Evolutionary conservation across 2,329 filamentous ascomycete genomes (phyloP).

Genomic region (Cladosporium sp.): DNA sequence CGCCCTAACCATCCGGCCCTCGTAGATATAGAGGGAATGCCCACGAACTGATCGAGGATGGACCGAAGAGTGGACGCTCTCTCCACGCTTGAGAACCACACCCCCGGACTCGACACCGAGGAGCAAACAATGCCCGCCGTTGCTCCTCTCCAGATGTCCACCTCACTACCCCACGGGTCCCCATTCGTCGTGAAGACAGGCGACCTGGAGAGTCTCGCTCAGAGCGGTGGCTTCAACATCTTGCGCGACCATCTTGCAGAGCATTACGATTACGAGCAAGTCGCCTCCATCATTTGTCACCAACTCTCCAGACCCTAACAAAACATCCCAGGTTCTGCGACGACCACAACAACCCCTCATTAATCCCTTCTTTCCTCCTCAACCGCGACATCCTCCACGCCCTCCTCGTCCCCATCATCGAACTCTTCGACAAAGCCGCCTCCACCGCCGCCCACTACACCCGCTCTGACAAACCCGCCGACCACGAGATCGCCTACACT

Average conservation of each 20-base stretch:
- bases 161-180: constrained; percentile 24
- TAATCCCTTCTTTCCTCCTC: constrained; percentile 29
- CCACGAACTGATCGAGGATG: constrained; percentile 9
- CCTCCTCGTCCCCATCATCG: constrained; percentile 51
- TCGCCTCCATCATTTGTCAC: constrained; percentile 3
- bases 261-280: constrained; percentile 34
- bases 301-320: constrained; percentile 40
- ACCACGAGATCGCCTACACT: constrained; percentile 52
- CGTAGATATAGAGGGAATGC: constrained; percentile 4
- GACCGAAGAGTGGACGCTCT: constrained; percentile 9
- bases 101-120: constrained; percentile 1
- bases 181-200: constrained; percentile 39
- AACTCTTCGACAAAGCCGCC: constrained; percentile 51
- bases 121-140: constrained; percentile 14
- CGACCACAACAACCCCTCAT: constrained; percentile 26
- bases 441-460: constrained; percentile 46
- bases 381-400: constrained; percentile 56
- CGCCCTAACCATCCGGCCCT: neutral
- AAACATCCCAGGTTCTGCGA: constrained; percentile 38
- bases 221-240: constrained; percentile 39
- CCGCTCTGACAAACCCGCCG: constrained; percentile 42
- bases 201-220: constrained; percentile 34
- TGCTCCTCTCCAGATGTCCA: constrained; percentile 8
- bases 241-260: constrained; percentile 37
- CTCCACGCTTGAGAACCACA: constrained; percentile 3